Base-by-base conservation (phyloP, 768 basidiomycete genomes). In the Suillus decipiens region DNA sequence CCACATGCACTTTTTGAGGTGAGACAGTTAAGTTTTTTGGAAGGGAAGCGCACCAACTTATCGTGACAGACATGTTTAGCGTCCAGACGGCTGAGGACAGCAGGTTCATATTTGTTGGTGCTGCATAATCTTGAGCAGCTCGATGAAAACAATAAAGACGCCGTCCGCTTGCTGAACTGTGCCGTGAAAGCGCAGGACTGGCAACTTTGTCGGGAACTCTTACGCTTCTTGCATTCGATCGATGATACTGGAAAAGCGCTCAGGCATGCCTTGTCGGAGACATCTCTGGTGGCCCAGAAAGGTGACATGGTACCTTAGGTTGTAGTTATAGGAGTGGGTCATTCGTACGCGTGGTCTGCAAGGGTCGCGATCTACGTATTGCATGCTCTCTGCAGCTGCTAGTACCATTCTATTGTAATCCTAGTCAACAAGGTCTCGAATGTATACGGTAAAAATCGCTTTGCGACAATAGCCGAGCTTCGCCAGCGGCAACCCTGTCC, bases 1-100 rank as follows among this genome's bases (percentile, higher is more conserved):
- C 96, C 97, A 0, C 88, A 95, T 70, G 79, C 84, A 4, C 80
- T 99, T 42, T 99, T 99, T 71, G 96, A 99, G 83, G 93, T 96
- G 70, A 59, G 80, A 76, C 64, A 54, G 19, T 51, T 36, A 22
- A 22, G 5, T 45, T 22, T 9, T 42, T 56, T 24, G 12, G 28
- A 24, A 33, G 37, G 10, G 24, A 42, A 43, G 2, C 31, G 11
- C 48, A 31, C 28, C 41, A 12, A 54, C 42, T 61, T 31, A 19
- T 59, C 37, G n/a, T 19, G 22, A 28, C 64, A 96, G 95, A 84
- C 82, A 24, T 97, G 95, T 72, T 80, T 96, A 41, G 73, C 79
- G 1, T 82, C 87, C 9, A 84, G 87, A 36, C 85, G 89, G 6
- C 80, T 97, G 66, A 90, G 91, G 71, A 96, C 94, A 3, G 96